A percentile compares a stretch with the other conserved stretches of the same genome.
These are phyloP conservation scores for Phaeophleospora eucalypticola DNA, from an alignment of 2,329 filamentous ascomycete genomes.

Conservation along the genomic window DNA sequence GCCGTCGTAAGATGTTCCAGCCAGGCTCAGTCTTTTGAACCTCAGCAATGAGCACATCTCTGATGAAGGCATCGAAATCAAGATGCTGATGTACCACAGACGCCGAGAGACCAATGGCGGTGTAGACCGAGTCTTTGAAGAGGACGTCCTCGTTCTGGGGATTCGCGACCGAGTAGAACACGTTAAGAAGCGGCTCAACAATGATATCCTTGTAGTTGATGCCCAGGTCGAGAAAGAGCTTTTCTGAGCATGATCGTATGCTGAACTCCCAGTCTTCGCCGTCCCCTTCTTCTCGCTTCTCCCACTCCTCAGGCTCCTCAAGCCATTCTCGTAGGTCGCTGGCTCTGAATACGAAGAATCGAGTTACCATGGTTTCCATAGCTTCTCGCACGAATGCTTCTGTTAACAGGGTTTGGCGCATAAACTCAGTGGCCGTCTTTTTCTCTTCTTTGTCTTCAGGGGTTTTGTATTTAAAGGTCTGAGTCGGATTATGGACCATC, in stretches of 20 bases:
- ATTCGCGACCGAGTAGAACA: conserved; percentile 75
- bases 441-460: conserved; percentile 73
- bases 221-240: conserved; percentile 85
- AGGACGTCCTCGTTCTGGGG: conserved; percentile 65
- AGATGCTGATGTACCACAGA: conserved; percentile 68
- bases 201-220: conserved; percentile 83
- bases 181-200: conserved; percentile 71
- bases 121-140: conserved; percentile 91
- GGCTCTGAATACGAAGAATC: conserved; percentile 81
- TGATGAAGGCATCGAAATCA: conserved; percentile 78
- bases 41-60: conserved; percentile 71
- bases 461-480: conserved; percentile 79
- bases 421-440: conserved; percentile 60
- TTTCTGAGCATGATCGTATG: conserved; percentile 87
- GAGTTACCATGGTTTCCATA: conserved; percentile 78
- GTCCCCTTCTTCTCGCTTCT: conserved; percentile 79
- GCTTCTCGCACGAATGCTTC: conserved; percentile 73
- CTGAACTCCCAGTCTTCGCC: conserved; percentile 88
- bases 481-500: conserved; percentile 75
- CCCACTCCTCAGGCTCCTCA: conserved; percentile 93
- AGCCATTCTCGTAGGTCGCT: conserved; percentile 89
- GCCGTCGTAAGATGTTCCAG: conserved; percentile 78
- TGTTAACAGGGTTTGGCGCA: conserved; percentile 72
- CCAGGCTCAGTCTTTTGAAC: conserved; percentile 63
- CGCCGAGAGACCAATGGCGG: conserved; percentile 81